Evolutionary conservation across 345 rosid genomes (phyloP).

Genomic region (Lumnitzera littorea): DNA sequence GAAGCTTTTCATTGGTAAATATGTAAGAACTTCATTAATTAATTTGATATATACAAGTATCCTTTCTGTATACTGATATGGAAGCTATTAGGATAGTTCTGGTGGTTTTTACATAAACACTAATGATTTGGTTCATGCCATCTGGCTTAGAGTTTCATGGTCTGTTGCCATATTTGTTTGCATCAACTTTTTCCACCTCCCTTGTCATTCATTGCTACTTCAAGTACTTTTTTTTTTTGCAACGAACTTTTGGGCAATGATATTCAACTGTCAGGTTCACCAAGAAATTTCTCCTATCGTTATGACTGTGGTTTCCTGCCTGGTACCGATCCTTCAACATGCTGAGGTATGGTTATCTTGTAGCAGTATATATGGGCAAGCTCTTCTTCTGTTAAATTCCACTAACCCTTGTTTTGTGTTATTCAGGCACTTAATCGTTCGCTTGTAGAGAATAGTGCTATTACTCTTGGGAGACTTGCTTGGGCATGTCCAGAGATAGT

Average conservation of each 20-base stretch:
- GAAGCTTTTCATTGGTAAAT: too few species aligned
- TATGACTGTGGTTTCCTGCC: constrained; percentile 55
- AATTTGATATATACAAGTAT: too few species aligned
- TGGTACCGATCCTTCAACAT: constrained; percentile 75
- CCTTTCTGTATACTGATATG: too few species aligned
- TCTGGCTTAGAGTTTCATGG: too few species aligned
- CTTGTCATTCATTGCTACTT: background rate
- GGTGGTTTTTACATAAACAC: too few species aligned
- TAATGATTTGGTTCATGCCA: too few species aligned
- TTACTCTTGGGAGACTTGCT: constrained; percentile 94
- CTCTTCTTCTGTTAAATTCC: background rate
- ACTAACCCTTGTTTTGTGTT: constrained; percentile 10
- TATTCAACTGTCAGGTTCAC: constrained; percentile 53
- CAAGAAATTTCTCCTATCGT: constrained; percentile 87
- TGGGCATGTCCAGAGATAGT: constrained; percentile 98
- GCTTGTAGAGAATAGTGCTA: constrained; percentile 90
- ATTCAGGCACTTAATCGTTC: constrained; percentile 80
- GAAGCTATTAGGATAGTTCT: too few species aligned
- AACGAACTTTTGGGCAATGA: background rate
- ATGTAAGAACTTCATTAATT: too few species aligned
- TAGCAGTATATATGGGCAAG: background rate
- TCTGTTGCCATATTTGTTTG: too few species aligned
- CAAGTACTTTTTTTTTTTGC: background rate
- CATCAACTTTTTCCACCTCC: background rate
- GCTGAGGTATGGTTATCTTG: constrained; percentile 41